Base-by-base conservation (phyloP, 2,329 filamentous ascomycete species). In the Lasiodiplodia sp. region DNA sequence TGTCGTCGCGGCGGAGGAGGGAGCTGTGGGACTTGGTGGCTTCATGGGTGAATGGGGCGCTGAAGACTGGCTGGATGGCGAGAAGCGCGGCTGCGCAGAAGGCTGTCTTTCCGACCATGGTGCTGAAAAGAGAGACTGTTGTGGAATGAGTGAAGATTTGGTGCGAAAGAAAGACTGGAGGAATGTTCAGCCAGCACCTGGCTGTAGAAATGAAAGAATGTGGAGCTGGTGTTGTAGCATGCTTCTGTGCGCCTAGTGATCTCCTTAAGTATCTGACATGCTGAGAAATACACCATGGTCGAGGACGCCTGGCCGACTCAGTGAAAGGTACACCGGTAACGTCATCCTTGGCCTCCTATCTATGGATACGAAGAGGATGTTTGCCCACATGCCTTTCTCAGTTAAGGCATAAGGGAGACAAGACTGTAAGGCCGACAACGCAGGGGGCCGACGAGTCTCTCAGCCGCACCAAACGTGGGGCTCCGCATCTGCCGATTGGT, bases 361-460 rank as follows among this genome's bases (percentile, higher is more conserved):
- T 57, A 37, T n/a, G 38, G 55, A 57, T 57, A 57, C 55, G 55
- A 57, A 57, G 51, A 38, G 31, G 18, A 14, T 21, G 31, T 34
- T 37, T 57, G 31, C 6, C 31, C 18, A 57, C n/a, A 57, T 57
- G 31, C 55, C 55, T 38, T n/a, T 12, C 14, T n/a, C 25, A 38
- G 55, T 16, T 34, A 57, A n/a, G n/a, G 55, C 55, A 57, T 57
- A 57, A 57, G 3, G 34, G 21, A 4, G 55, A 57, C 55, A 57
- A 57, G 55, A 57, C 14, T 38, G 18, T 57, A 57, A 34, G 55
- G 31, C 55, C 31, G 55, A 25, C 18, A 18, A 37, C 6, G 11
- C 55, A 57, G 6, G 55, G 55, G 23, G 28, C n/a, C n/a, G n/a
- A 18, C 21, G 31, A 57, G 31, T 31, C 53, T 57, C 53, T n/a